These are phyloP conservation scores for Diutina sp. DNA, from an alignment of 1,139 yeast species.

Conservation along the genomic window DNA sequence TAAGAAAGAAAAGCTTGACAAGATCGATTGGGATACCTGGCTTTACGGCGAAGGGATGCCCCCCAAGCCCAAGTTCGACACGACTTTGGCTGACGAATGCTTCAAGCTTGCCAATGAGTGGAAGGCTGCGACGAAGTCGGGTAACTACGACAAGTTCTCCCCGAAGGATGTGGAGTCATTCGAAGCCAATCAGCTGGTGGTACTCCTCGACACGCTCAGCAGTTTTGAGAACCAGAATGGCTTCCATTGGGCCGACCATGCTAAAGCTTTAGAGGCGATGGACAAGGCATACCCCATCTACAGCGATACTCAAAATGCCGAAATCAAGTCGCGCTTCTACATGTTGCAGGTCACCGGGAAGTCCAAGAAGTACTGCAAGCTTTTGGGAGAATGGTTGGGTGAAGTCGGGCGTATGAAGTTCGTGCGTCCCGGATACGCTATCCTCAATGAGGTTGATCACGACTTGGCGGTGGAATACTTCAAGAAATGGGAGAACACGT, in stretches of 20 bases:
- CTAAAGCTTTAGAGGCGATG: conserved; percentile 27
- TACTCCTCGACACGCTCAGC: conserved; percentile 57
- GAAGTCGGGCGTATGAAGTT: conserved; percentile 93
- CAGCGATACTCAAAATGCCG: conserved; percentile 54
- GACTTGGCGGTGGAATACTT: conserved; percentile 56
- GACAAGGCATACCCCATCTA: conserved; percentile 31
- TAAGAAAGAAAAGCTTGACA: conserved; percentile 37
- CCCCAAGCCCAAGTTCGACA: conserved; percentile 71
- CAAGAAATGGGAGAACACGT: conserved; percentile 38
- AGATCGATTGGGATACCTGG: conserved; percentile 81
- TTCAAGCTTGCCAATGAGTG: conserved; percentile 54
- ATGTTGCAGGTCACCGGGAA: conserved; percentile 44
- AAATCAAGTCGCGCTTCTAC: conserved; percentile 71
- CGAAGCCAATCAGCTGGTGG: conserved; percentile 65
- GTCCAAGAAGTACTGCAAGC: conserved; percentile 29
- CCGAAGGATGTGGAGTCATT: conserved; percentile 39
- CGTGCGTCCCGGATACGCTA: conserved; percentile 74
- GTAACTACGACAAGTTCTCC: conserved; percentile 8
- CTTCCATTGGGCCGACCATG: conserved; percentile 26
- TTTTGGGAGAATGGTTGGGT: conserved; percentile 72
- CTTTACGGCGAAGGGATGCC: conserved; percentile 76
- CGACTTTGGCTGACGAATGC: conserved; percentile 65
- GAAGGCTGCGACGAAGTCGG: conserved; percentile 20
- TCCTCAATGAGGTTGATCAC: conserved; percentile 52
- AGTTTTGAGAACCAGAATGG: conserved; percentile 18